A percentile compares a stretch with the other conserved stretches of the same genome.
These are phyloP conservation scores for Backusella circina DNA, from an alignment of 192 early-diverging fungal species.

Conservation along the genomic window DNA sequence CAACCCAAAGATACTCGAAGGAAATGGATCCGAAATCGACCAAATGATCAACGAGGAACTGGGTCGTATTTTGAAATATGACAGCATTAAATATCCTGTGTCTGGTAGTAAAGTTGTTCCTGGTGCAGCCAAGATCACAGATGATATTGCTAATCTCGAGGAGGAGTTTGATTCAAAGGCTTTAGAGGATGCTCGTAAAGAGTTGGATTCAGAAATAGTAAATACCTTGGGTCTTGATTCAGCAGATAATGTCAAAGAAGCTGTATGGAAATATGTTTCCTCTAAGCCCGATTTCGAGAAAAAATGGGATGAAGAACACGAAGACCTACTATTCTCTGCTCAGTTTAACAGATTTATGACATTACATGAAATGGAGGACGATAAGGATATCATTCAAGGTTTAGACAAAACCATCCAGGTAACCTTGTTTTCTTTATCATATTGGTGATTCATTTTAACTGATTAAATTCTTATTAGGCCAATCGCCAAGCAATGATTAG, in stretches of 20 bases:
- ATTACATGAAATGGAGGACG: conserved; percentile 22
- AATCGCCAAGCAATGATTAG: conserved; percentile 69
- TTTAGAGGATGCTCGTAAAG: conserved; percentile 49
- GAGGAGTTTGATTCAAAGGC: conserved; percentile 59
- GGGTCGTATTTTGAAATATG: conserved; percentile 62
- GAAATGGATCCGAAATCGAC: conserved; percentile 41
- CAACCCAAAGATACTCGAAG: conserved; percentile 14
- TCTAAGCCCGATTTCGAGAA: conserved; percentile 36
- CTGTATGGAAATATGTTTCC: conserved; percentile 28
- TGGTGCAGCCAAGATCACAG: conserved; percentile 25
- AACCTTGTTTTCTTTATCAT: not conserved
- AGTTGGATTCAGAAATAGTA: conserved; percentile 49
- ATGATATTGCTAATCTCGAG: conserved; percentile 43
- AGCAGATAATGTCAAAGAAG: conserved; percentile 33
- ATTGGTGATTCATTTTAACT: not conserved
- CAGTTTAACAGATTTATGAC: conserved; percentile 32
- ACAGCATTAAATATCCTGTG: conserved; percentile 69
- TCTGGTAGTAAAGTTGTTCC: conserved; percentile 54
- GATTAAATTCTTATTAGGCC: conserved; percentile 25
- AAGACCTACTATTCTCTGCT: conserved; percentile 33
- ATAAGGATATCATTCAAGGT: conserved; percentile 30
- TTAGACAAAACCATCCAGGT: conserved; percentile 36
- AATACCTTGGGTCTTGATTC: conserved; percentile 15
- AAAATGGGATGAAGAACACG: conserved; percentile 25
- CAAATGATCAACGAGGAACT: conserved; percentile 70